Evolutionary conservation across 2,329 filamentous ascomycete genomes (phyloP).

Genomic region (Cercospora berteroae): DNA sequence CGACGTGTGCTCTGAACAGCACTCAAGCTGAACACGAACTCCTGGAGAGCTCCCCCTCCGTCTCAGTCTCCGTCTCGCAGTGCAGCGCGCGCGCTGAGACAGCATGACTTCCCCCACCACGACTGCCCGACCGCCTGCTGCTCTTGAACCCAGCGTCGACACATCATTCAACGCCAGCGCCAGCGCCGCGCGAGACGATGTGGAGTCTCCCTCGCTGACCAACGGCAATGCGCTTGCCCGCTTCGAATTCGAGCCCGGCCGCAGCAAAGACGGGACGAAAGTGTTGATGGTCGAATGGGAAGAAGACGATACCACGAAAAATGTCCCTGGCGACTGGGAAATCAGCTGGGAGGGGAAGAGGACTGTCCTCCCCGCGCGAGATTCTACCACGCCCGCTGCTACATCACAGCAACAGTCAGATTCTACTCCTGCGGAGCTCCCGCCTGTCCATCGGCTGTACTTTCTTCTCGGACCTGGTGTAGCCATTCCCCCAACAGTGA

Average conservation of each 20-base stretch:
- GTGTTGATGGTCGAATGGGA: constrained; percentile 93
- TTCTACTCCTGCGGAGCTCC: constrained; percentile 17
- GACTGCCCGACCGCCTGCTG: constrained; percentile 27
- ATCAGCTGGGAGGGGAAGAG: constrained; percentile 80
- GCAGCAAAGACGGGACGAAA: constrained; percentile 75
- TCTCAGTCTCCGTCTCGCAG: background rate
- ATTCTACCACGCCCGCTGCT: constrained; percentile 39
- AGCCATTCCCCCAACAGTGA: constrained; percentile 69
- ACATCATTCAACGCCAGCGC: constrained; percentile 35
- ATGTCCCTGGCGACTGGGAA: constrained; percentile 62
- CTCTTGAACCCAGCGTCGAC: constrained; percentile 44
- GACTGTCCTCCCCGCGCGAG: constrained; percentile 65
- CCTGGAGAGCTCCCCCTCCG: background rate
- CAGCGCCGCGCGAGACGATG: constrained; percentile 27
- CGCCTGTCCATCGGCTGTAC: constrained; percentile 64
- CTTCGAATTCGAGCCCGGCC: constrained; percentile 80
- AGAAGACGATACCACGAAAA: constrained; percentile 54
- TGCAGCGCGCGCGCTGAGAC: background rate
- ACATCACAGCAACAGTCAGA: constrained; percentile 18
- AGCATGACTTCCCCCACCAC: background rate
- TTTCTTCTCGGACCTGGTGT: constrained; percentile 75
- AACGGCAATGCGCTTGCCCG: constrained; percentile 66
- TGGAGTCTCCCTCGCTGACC: constrained; percentile 48
- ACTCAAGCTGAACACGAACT: background rate
- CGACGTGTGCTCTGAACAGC: background rate